A percentile compares a stretch with the other conserved stretches of the same genome.
These are phyloP conservation scores for Phytophthora multivora DNA, from an alignment of 352 stramenopile species.

Conservation along the genomic window DNA sequence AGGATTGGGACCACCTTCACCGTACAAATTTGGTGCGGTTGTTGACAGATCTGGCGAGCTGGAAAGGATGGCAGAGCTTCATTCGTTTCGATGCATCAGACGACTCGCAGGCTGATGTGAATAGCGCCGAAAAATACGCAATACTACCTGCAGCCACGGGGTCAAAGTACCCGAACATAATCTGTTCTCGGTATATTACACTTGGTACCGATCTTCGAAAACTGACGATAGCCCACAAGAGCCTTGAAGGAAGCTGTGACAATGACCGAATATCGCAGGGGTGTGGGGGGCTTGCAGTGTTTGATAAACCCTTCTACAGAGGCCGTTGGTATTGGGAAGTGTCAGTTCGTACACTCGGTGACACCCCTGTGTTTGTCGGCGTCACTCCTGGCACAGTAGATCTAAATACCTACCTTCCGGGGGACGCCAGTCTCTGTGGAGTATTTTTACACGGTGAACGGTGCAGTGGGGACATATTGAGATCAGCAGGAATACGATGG, in stretches of 20 bases:
- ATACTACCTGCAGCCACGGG: slow-evolving; percentile 66
- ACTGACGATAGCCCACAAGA: slow-evolving; percentile 58
- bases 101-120: slow-evolving; percentile 33
- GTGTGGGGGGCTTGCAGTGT: slow-evolving; percentile 63
- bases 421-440: slow-evolving; percentile 25
- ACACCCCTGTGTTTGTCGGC: slow-evolving; percentile 76
- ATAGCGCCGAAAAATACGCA: slow-evolving; percentile 38
- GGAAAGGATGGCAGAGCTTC: slow-evolving; percentile 77
- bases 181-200: slow-evolving; percentile 65
- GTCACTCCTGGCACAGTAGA: slow-evolving; percentile 57
- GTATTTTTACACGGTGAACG: slow-evolving; percentile 51
- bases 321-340: slow-evolving; percentile 88
- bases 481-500: slow-evolving; percentile 36
- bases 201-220: slow-evolving; percentile 72
- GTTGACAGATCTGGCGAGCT: slow-evolving; percentile 75
- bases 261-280: background rate
- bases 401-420: slow-evolving; percentile 50
- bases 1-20: slow-evolving; percentile 69
- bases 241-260: slow-evolving; percentile 15
- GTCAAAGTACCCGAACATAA: slow-evolving; percentile 70
- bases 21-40: slow-evolving; percentile 64
- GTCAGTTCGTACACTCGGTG: slow-evolving; percentile 49
- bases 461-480: slow-evolving; percentile 15
- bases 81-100: slow-evolving; percentile 60
- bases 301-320: slow-evolving; percentile 59